These are phyloP conservation scores for Trichophyton rubrum DNA, from an alignment of 2,329 filamentous ascomycete genomes.

Conservation along the genomic window DNA sequence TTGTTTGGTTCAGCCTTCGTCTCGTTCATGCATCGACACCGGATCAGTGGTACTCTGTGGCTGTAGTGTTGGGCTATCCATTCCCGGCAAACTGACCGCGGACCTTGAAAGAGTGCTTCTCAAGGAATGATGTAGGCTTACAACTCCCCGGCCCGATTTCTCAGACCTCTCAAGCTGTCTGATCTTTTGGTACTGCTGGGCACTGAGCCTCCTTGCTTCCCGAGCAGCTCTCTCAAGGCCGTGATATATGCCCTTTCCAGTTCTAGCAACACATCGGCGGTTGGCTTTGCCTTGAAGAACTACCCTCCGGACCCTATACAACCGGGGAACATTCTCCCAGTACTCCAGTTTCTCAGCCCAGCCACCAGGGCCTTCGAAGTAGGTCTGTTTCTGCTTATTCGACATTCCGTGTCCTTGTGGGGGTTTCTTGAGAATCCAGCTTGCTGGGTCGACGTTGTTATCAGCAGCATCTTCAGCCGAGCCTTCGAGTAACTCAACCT, in stretches of 20 bases:
- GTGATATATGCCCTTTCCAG: constrained; percentile 16
- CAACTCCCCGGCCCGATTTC: background rate
- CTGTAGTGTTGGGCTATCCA: background rate
- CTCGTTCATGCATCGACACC: background rate
- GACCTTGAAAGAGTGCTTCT: background rate
- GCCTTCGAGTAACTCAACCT: constrained; percentile 23
- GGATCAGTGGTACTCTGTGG: background rate
- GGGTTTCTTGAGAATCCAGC: constrained; percentile 31
- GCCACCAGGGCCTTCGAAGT: constrained; percentile 29
- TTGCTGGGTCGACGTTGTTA: constrained; percentile 28
- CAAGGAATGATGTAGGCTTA: background rate
- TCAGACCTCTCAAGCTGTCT: background rate
- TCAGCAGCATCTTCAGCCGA: constrained; percentile 29
- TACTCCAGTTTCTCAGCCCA: constrained; percentile 30
- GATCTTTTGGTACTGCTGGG: background rate
- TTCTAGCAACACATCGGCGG: constrained; percentile 21
- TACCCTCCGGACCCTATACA: constrained; percentile 27
- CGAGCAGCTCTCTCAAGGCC: constrained; percentile 13
- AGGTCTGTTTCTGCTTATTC: constrained; percentile 24
- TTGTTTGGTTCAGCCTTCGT: background rate
- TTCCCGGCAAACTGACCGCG: background rate
- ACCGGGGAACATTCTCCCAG: constrained; percentile 27
- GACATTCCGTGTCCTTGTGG: constrained; percentile 29
- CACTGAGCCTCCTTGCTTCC: background rate
- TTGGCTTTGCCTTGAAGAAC: constrained; percentile 28